Evolutionary conservation across 148 eudicot species (phyloP), one percentile per base, ranked within the genome.

Genomic region (Linanthus parryae): DNA sequence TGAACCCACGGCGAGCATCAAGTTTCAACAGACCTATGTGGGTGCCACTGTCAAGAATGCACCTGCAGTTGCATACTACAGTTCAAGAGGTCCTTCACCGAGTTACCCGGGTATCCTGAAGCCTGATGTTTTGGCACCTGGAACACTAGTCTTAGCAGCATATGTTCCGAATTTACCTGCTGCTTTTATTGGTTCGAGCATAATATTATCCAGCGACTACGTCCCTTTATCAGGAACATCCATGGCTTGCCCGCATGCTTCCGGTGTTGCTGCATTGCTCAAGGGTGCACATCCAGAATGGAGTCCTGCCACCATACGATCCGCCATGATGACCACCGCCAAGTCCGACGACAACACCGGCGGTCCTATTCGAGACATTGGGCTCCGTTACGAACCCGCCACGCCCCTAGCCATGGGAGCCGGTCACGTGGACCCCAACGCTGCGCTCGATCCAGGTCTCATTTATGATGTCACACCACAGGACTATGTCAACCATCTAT

Each of bases 381-480:
- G 42, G 2, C 8, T 41, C 2, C 28, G 28, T 2, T 7, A 9
- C 0, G 1, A 1, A 0, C 20, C 18, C 12, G 66, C 66, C 33
- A 6, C 59, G 10, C 53, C 66, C 7, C 26, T 44, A 14, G 52
- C 54, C 0, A 62, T 62, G 66, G 66, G 59, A 8, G 45, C 66
- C 0, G 66, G 59, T 4, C 62, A 46, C 2, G 26, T 64, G 3
- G 41, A 56, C 27, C 64, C 64, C 2, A 59, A 59, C 36, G 15
- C 13, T 12, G 52, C 61, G 30, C 51, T 57, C 9, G 29, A 57
- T 44, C 64, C 56, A 1, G 64, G 64, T 18, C 57, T 56, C 8
- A 23, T 64, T 8, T 64, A 64, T 26, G 68, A 64, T 48, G 56
- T 49, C 1, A 47, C 49, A 12, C 54, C 68, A 8, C 62, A 64